Evolutionary conservation across 169 alveolate genomes (phyloP), one percentile per base, ranked within the genome.

Genomic region (Eimeria sp.): DNA sequence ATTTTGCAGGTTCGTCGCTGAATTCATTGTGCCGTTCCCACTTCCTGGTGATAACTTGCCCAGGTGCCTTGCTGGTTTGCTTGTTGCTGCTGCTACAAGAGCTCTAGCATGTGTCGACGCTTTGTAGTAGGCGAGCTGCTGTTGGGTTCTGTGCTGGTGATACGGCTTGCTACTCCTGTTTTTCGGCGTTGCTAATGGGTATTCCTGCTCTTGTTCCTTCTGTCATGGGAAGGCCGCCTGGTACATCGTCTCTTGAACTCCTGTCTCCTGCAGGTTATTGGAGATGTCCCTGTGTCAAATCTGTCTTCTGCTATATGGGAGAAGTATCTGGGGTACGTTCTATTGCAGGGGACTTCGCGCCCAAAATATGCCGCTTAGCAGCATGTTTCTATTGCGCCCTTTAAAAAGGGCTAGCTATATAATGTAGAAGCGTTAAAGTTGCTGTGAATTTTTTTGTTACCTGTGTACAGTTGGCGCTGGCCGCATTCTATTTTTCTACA

Each of bases 1-100:
- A 93, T 93, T 45, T 54, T 93, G n/a, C 86, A 93, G 93, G 96
- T 93, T 40, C 67, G 70, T 25, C 20, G 70, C 70, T 61, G n/a
- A 20, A 61, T 61, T 61, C 5, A 6, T 13, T 20, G 70, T 4
- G 80, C 58, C 61, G 27, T 54, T 61, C 45, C 89, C 40, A 11
- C 25, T 54, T n/a, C 49, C 22, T 49, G 18, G 20, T 13, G 54
- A 43, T 40, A 4, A 73, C 5, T 25, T 83, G 25, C 13, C 47
- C 75, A 11, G 7, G n/a, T 16, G 11, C 40, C 25, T 7, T 40
- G 65, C 30, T 78, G 88, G 34, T 78, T 43, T n/a, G 11, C 5
- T 45, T 78, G 16, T n/a, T 86, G 47, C 82, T 58, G 63, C 61
- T 57, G 3, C 57, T 86, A 67, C 89, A 45, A 73, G 9, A 27